phyloP scores from a whole-genome alignment of 768 basidiomycete genomes.

The Lactarius quietus region DNA sequence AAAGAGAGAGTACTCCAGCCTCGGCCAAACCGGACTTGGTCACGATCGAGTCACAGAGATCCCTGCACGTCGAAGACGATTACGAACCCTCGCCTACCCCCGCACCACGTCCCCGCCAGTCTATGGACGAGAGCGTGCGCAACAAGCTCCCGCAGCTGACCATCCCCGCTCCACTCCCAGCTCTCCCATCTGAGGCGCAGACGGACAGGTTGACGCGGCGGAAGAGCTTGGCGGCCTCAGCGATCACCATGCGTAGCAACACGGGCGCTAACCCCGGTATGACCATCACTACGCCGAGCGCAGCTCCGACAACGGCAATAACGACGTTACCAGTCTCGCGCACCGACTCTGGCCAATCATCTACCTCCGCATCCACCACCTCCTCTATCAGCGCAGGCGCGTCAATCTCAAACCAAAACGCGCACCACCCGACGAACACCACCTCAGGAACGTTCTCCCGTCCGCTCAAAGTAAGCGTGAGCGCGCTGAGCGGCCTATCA shows the following conservation, averaged over 20 bases:
- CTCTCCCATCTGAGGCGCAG: conserved; percentile 54
- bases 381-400: neutral
- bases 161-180: conserved; percentile 57
- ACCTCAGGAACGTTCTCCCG: conserved; percentile 61
- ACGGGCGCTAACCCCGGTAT: conserved; percentile 43
- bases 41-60: conserved; percentile 32
- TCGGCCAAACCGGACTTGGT: conserved; percentile 22
- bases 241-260: conserved; percentile 45
- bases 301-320: conserved; percentile 55
- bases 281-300: conserved; percentile 49
- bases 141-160: conserved; percentile 46
- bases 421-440: no score
- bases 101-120: conserved; percentile 33
- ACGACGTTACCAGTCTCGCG: conserved; percentile 45
- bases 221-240: conserved; percentile 45
- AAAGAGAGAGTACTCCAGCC: no score
- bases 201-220: conserved; percentile 35
- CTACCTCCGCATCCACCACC: conserved; percentile 1
- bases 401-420: conserved; percentile 26
- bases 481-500: conserved; percentile 45
- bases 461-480: conserved; percentile 52
- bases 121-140: conserved; percentile 36
- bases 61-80: conserved; percentile 29
- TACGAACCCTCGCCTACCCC: conserved; percentile 50
- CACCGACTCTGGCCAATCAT: conserved; percentile 46